Evolutionary conservation across 495 filamentous ascomycete genomes (phyloP), one percentile per base, ranked within the genome.

Genomic region (Penicillium coprophilum): DNA sequence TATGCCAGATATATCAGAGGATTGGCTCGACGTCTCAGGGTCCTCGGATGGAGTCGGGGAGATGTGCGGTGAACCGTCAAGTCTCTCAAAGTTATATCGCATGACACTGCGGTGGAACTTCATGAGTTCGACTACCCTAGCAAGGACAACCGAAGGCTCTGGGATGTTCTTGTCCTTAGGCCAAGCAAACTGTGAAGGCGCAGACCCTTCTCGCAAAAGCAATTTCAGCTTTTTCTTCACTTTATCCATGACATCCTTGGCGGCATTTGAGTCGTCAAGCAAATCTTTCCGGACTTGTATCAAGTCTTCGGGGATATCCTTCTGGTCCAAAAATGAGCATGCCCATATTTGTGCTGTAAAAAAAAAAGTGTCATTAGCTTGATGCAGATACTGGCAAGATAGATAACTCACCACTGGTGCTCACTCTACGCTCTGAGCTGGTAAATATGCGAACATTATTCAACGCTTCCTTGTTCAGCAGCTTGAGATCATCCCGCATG

Each of bases 211-310:
- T 24, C 94, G 82, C 50, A 98, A 74, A 36, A 98, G 79, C 2
- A 87, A 83, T 74, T 98, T 98, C 6, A 98, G 79, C 83, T 95
- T 96, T 82, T 97, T 97, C 79, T 98, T 98, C 45, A 98, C 94
- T 69, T 95, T 96, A 72, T 98, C 94, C 92, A 97, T 98, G 62
- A 95, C 92, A 72, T 97, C 95, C 70, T 98, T 98, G 50, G 94
- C 94, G n/a, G 94, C 94, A 73, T 98, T 98, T 1, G 91, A 96
- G 66, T 98, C 94, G 69, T 98, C 94, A 7, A 98, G 79, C 2
- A 98, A 80, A 70, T 97, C 92, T 69, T 98, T 98, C 41, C 94
- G 84, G 55, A 97, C 83, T 47, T 85, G 86, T 59, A 97, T 92
- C 52, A 86, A 88, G 52, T 94, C 88, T 40, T 89, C 82, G 0